Evolutionary conservation across 495 filamentous ascomycete species (phyloP).

Genomic region (Penicillium samsonianum): DNA sequence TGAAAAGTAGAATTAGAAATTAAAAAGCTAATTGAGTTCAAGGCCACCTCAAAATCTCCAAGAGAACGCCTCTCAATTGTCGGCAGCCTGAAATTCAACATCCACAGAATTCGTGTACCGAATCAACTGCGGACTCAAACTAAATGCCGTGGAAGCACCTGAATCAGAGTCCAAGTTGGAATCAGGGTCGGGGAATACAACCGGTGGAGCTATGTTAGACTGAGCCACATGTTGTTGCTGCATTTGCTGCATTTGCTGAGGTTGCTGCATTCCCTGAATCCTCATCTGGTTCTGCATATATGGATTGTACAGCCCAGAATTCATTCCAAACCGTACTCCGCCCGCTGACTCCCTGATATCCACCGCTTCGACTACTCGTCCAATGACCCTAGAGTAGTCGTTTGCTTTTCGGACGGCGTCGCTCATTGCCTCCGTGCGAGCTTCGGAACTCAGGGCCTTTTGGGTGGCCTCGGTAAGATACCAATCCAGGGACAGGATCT

Average conservation of each 20-base stretch:
- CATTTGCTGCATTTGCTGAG: too few relatives aligned
- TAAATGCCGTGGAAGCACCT: neutral
- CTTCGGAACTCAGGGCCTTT: conserved; percentile 13
- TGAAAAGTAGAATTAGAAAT: neutral
- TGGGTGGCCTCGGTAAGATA: conserved; percentile 21
- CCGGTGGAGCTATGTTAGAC: too few relatives aligned
- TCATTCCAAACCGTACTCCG: neutral
- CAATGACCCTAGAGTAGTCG: conserved; percentile 24
- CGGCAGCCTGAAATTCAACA: neutral
- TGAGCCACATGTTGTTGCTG: neutral
- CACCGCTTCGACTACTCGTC: conserved; percentile 17
- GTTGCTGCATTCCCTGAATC: too few relatives aligned
- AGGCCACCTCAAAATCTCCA: neutral
- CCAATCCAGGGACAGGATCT: conserved; percentile 26
- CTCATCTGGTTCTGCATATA: neutral
- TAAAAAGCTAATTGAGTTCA: neutral
- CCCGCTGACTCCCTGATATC: conserved; percentile 3
- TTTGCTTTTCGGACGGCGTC: conserved; percentile 24
- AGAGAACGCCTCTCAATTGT: neutral
- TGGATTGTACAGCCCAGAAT: neutral
- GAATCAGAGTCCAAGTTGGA: neutral
- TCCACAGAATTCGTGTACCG: neutral
- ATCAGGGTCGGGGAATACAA: neutral
- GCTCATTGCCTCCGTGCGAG: conserved; percentile 21
- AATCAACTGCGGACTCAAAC: neutral